Conservation (phyloP, 2,329 filamentous ascomycete species). For the Tricladium varicosporioides region DNA sequence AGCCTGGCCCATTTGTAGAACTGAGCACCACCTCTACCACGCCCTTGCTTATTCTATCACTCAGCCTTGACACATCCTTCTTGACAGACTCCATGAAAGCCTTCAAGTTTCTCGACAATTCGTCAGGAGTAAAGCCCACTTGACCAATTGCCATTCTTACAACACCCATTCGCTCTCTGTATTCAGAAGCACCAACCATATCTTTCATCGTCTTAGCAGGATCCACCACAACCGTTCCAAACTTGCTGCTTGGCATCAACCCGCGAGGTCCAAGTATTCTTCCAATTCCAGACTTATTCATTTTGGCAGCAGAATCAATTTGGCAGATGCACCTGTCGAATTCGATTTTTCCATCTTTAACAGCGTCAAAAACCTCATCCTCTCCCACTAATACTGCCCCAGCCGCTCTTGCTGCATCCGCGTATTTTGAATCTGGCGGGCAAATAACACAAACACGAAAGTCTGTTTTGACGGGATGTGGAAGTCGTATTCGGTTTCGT, state of each 20-base stretch:
- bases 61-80: conserved; percentile 67
- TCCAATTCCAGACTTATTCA: conserved; percentile 79
- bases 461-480: conserved; percentile 86
- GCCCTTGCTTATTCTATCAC: conserved; percentile 66
- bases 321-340: conserved; percentile 93
- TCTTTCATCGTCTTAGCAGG: conserved; percentile 73
- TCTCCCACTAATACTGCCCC: conserved; percentile 85
- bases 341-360: conserved; percentile 69
- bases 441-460: conserved; percentile 88
- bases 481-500: conserved; percentile 83
- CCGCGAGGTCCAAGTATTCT: conserved; percentile 83
- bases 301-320: conserved; percentile 68
- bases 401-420: conserved; percentile 69
- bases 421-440: conserved; percentile 73
- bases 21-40: conserved; percentile 78
- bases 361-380: conserved; percentile 76
- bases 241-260: conserved; percentile 87
- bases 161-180: conserved; percentile 81
- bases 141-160: conserved; percentile 90
- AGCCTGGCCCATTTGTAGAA: conserved; percentile 81
- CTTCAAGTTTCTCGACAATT: conserved; percentile 82
- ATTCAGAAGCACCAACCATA: conserved; percentile 80
- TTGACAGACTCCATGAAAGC: conserved; percentile 73
- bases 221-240: conserved; percentile 83
- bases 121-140: conserved; percentile 81